Conservation (phyloP, 1,284 basidiomycete genomes). For the Takashimella koratensis region DNA sequence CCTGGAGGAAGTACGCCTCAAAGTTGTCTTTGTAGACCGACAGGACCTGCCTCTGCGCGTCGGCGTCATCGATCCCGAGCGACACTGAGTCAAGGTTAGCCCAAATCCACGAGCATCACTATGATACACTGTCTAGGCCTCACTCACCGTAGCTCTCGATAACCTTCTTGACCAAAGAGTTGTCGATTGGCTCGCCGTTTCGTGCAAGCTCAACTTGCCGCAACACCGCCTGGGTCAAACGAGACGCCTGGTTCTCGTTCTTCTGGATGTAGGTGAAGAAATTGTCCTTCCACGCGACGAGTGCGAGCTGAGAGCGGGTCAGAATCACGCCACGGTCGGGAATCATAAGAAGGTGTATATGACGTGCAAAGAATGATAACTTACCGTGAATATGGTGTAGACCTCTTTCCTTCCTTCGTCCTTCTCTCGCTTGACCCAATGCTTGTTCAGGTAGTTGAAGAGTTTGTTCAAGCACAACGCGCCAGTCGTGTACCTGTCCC, state of each 20-base stretch:
- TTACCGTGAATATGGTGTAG: conserved; percentile 91
- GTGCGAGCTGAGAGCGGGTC: conserved; percentile 63
- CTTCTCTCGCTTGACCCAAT: conserved; percentile 98
- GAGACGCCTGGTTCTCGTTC: conserved; percentile 59
- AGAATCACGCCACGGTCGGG: neutral
- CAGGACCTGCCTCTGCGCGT: conserved; percentile 56
- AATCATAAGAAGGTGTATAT: neutral
- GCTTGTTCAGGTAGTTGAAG: conserved; percentile 95
- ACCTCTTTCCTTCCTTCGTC: conserved; percentile 96
- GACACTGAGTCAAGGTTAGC: conserved; percentile 62
- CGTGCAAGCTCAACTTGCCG: conserved; percentile 88
- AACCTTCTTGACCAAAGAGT: conserved; percentile 89
- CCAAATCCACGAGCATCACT: too few species aligned
- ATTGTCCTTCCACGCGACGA: conserved; percentile 91
- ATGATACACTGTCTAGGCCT: too few species aligned
- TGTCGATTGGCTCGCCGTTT: conserved; percentile 92
- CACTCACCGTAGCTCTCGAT: conserved; percentile 79
- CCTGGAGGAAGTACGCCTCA: conserved; percentile 80
- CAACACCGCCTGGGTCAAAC: conserved; percentile 83
- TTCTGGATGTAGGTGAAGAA: conserved; percentile 84
- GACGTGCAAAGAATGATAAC: conserved; percentile 38
- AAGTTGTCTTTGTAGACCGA: conserved; percentile 93
- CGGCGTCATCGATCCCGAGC: conserved; percentile 85
- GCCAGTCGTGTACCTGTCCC: conserved; percentile 95
- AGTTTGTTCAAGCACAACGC: conserved; percentile 94